Evolutionary conservation across 2,329 filamentous ascomycete genomes (phyloP).

Genomic region (Alternaria ethzedia): DNA sequence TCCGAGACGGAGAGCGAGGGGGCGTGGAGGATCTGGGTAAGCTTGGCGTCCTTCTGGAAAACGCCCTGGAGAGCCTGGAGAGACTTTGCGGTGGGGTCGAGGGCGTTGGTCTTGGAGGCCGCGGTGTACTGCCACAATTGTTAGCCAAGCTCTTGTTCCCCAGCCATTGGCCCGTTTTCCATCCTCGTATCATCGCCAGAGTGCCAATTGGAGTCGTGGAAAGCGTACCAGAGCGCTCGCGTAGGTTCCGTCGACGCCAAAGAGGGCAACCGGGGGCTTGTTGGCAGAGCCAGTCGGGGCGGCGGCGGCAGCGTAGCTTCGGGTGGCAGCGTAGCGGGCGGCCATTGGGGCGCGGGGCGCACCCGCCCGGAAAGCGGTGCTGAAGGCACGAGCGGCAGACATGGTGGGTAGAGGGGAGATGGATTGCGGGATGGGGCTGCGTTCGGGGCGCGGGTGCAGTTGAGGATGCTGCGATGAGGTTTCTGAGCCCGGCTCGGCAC

Average conservation of each 20-base stretch:
- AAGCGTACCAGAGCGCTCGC: conserved; percentile 91
- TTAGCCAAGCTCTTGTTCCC: conserved; percentile 28
- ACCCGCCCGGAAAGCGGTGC: conserved; percentile 63
- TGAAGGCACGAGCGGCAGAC: conserved; percentile 63
- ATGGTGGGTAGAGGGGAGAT: conserved; percentile 55
- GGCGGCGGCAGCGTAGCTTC: conserved; percentile 75
- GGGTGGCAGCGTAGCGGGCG: conserved; percentile 66
- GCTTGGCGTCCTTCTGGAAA: conserved; percentile 84
- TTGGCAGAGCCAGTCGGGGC: conserved; percentile 65
- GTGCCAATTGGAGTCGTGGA: conserved; percentile 23
- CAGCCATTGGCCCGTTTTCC: conserved; percentile 25
- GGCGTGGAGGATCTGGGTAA: conserved; percentile 74
- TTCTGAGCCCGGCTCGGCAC: conserved; percentile 32
- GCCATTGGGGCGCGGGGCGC: conserved; percentile 65
- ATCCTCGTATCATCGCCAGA: conserved; percentile 27
- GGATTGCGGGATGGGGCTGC: conserved; percentile 40
- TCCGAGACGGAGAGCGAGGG: conserved; percentile 80
- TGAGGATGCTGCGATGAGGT: conserved; percentile 32
- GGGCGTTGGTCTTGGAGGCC: conserved; percentile 81
- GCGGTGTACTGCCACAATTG: conserved; percentile 80
- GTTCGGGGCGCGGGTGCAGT: conserved; percentile 24
- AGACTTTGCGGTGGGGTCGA: conserved; percentile 85
- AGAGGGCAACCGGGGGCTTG: conserved; percentile 89
- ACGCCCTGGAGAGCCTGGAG: conserved; percentile 73
- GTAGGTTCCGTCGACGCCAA: conserved; percentile 97